Conservation (phyloP, 257 asterid genomes). For the Nicotiana knightiana region DNA sequence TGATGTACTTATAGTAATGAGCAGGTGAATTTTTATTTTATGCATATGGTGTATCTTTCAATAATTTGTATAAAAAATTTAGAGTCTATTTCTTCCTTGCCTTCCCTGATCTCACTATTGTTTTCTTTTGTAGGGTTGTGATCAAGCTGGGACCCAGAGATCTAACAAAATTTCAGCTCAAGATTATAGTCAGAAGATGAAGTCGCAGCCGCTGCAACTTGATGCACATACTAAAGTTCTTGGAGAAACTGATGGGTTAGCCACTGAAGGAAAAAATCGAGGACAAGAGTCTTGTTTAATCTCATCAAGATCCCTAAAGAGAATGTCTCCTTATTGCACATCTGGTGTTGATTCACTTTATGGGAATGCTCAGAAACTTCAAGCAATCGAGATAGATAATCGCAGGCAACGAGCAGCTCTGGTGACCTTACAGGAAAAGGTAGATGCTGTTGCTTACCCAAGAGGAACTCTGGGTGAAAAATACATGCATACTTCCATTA, state of each 20-base stretch:
- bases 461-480: constrained; percentile 41
- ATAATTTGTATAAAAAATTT: not conserved
- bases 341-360: constrained; percentile 39
- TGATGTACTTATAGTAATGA: not conserved
- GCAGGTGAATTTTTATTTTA: not conserved
- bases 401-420: constrained; percentile 25
- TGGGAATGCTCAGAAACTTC: constrained; percentile 29
- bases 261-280: constrained; percentile 13
- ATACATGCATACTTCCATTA: constrained; percentile 44
- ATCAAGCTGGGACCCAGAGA: constrained; percentile 7
- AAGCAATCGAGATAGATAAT: constrained; percentile 43
- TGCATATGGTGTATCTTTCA: not conserved
- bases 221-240: constrained; percentile 25
- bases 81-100: not conserved
- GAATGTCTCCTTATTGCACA: constrained; percentile 42
- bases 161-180: constrained; percentile 38
- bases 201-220: constrained; percentile 22
- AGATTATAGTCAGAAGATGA: constrained; percentile 25
- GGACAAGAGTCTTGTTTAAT: constrained; percentile 29
- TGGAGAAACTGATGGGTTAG: constrained; percentile 19
- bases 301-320: constrained; percentile 45
- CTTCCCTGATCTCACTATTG: constrained; percentile 14
- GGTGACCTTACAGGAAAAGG: constrained; percentile 41
- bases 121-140: constrained; percentile 35
- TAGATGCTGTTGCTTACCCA: constrained; percentile 65